A percentile compares a stretch with the other conserved stretches of the same genome.
Evolutionary conservation across 495 filamentous ascomycete genomes (phyloP).

Genomic region (Penicillium ucsense): DNA sequence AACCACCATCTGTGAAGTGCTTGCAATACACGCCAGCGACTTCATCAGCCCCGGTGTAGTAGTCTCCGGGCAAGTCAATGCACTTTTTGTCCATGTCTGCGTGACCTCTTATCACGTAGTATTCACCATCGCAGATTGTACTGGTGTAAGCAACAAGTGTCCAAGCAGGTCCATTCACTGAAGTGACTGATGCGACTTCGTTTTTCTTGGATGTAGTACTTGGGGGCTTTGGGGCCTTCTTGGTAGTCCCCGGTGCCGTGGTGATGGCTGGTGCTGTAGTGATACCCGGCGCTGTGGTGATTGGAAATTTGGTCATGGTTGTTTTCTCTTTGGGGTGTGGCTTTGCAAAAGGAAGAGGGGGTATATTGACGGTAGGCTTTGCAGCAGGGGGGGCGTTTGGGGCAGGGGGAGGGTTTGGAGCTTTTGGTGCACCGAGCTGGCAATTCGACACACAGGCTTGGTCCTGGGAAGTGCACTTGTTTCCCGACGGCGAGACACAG

Average conservation of each 20-base stretch:
- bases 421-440: background rate
- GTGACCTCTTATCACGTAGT: conserved; percentile 1
- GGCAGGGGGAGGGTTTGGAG: no score
- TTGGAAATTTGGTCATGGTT: background rate
- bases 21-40: background rate
- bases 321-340: background rate
- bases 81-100: background rate
- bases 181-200: background rate
- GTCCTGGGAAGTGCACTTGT: background rate
- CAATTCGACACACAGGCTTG: background rate
- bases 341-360: background rate
- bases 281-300: background rate
- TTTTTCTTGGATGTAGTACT: background rate
- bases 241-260: no score
- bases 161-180: background rate
- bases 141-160: background rate
- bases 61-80: background rate
- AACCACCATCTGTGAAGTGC: conserved; percentile 1
- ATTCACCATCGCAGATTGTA: background rate
- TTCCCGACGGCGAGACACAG: background rate
- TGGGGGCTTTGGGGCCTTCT: no score
- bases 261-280: no score
- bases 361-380: no score
- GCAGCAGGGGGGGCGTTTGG: no score
- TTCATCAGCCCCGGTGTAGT: background rate